These are phyloP conservation scores for Cercospora brassicicola DNA, from an alignment of 2,329 filamentous ascomycete genomes.

Conservation along the genomic window DNA sequence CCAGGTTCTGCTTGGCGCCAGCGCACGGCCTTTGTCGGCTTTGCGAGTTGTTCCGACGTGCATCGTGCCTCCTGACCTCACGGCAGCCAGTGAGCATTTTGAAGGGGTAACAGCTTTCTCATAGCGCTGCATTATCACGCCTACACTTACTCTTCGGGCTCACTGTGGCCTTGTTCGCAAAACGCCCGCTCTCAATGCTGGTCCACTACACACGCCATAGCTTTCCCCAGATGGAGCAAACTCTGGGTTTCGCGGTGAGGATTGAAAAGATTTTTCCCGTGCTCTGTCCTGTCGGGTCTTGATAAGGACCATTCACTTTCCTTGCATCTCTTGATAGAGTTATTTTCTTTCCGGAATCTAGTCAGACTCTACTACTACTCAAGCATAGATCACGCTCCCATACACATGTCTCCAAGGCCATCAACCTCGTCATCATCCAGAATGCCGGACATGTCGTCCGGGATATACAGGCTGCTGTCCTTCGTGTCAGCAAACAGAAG, in stretches of 20 bases:
- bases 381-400: not conserved
- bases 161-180: conserved; percentile 11
- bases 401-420: conserved; percentile 1
- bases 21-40: not conserved
- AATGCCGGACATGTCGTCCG: conserved; percentile 23
- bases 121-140: conserved; percentile 15
- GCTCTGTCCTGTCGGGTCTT: conserved; percentile 11
- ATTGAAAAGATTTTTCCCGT: conserved; percentile 18
- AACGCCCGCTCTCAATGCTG: conserved; percentile 6
- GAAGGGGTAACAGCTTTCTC: conserved; percentile 22
- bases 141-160: conserved; percentile 23
- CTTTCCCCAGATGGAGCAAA: conserved; percentile 14
- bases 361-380: not conserved
- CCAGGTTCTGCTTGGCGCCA: not conserved
- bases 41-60: conserved; percentile 6
- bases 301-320: conserved; percentile 15
- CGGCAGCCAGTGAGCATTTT: conserved; percentile 15
- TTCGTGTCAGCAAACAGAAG: conserved; percentile 29
- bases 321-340: not conserved
- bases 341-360: not conserved
- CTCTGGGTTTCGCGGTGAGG: conserved; percentile 13
- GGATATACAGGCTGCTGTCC: conserved; percentile 28
- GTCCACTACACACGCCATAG: conserved; percentile 4
- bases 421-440: conserved; percentile 4
- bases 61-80: conserved; percentile 8